Evolutionary conservation across 2,329 filamentous ascomycete species (phyloP).

Genomic region (Fusarium albosuccineum): DNA sequence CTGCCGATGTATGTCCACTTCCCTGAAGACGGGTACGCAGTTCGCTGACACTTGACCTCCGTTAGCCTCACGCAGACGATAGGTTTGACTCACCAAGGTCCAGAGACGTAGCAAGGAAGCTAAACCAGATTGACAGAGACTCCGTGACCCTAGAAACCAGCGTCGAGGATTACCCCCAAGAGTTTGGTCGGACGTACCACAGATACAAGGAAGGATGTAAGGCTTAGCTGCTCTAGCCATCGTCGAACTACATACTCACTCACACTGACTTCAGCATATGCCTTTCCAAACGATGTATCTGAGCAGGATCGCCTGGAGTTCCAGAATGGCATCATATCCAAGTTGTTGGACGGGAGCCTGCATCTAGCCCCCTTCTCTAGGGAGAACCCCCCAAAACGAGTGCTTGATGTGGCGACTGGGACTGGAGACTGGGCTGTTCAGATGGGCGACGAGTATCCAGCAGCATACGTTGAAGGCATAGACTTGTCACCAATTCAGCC

Average conservation of each 20-base stretch:
- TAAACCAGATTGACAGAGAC: not conserved
- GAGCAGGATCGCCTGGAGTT: slow-evolving; percentile 6
- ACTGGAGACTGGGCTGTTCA: slow-evolving; percentile 9
- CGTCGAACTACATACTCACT: not conserved
- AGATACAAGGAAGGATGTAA: not conserved
- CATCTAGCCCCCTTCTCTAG: not conserved
- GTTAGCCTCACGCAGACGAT: not conserved
- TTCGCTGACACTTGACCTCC: not conserved
- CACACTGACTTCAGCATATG: not conserved
- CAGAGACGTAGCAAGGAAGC: not conserved
- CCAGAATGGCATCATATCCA: slow-evolving; percentile 5
- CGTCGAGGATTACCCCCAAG: not conserved
- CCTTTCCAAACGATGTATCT: slow-evolving; percentile 1
- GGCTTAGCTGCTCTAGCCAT: not conserved
- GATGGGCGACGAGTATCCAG: slow-evolving; percentile 2
- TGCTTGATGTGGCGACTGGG: slow-evolving; percentile 9
- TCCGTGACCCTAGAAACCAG: not conserved
- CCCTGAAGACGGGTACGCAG: too few relatives aligned
- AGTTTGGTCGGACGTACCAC: slow-evolving; percentile 3
- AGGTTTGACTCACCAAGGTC: not conserved
- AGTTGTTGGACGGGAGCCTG: not conserved
- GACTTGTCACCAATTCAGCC: slow-evolving; percentile 9
- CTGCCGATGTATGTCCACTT: not conserved
- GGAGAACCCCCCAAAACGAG: not conserved
- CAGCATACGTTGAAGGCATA: slow-evolving; percentile 7